Evolutionary conservation across 2,329 filamentous ascomycete genomes (phyloP).

Genomic region (Xylariaceae sp.): DNA sequence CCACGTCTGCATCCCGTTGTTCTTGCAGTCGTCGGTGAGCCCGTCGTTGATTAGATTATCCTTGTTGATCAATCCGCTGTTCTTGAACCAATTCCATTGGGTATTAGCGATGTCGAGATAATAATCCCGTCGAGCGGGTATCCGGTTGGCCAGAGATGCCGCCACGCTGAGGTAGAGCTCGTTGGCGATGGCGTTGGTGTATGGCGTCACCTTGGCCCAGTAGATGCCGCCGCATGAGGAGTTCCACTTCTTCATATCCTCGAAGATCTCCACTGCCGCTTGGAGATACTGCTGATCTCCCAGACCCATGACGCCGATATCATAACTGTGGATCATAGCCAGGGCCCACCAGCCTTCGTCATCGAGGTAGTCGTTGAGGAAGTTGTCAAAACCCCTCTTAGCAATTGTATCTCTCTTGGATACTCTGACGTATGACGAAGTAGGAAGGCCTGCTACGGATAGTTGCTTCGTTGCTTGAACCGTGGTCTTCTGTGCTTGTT

Average conservation of each 20-base stretch:
- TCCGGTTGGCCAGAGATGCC: constrained; percentile 55
- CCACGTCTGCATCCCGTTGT: constrained; percentile 50
- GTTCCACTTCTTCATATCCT: constrained; percentile 54
- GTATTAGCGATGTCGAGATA: constrained; percentile 51
- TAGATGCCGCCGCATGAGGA: constrained; percentile 58
- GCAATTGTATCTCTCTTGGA: constrained; percentile 18
- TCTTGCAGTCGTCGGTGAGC: constrained; percentile 49
- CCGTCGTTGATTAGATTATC: constrained; percentile 57
- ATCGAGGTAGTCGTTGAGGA: constrained; percentile 61
- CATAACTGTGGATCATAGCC: constrained; percentile 57
- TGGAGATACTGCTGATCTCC: constrained; percentile 50
- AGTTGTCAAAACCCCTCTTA: constrained; percentile 45
- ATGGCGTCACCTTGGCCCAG: constrained; percentile 57
- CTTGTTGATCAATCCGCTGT: constrained; percentile 53
- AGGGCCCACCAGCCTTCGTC: constrained; percentile 68
- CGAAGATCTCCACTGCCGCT: constrained; percentile 55
- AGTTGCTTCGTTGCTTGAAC: constrained; percentile 32
- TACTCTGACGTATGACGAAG: constrained; percentile 33
- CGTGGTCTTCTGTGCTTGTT: constrained; percentile 35
- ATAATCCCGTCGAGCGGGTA: constrained; percentile 39
- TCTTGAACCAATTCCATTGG: constrained; percentile 57
- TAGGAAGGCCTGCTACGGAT: constrained; percentile 27
- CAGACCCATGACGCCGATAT: constrained; percentile 44
- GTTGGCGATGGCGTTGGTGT: constrained; percentile 58
- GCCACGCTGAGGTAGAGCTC: constrained; percentile 58